phyloP scores from a whole-genome alignment of 164 flowering plant genomes.

The Chimonanthus praecox region DNA sequence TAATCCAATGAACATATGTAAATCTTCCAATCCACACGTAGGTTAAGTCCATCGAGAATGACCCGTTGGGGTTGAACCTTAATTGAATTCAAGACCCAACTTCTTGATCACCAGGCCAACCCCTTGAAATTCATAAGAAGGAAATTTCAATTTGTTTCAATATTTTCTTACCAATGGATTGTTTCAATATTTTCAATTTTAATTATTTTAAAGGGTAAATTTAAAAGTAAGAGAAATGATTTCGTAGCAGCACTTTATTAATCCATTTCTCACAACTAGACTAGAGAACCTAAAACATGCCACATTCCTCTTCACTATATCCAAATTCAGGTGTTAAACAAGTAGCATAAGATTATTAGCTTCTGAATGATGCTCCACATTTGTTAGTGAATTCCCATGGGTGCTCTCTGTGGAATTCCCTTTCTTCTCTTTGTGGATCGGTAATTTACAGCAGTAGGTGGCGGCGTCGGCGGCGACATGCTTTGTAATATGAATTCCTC shows the following conservation, averaged over 20 bases:
- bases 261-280: neutral
- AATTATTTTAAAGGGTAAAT: no score
- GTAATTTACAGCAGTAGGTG: slow-evolving; percentile 49
- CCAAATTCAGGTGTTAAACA: neutral
- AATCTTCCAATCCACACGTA: no score
- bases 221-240: neutral
- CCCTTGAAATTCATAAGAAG: neutral
- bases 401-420: slow-evolving; percentile 92
- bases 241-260: neutral
- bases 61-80: no score
- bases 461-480: slow-evolving; percentile 79
- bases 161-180: neutral
- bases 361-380: neutral
- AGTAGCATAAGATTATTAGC: neutral
- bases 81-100: no score
- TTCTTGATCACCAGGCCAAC: neutral
- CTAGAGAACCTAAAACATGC: neutral
- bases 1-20: no score
- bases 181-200: no score
- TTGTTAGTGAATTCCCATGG: slow-evolving; percentile 34
- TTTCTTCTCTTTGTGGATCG: slow-evolving; percentile 75
- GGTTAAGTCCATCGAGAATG: no score
- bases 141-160: neutral
- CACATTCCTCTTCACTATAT: neutral
- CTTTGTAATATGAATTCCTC: slow-evolving; percentile 26